Percentiles rank a stretch among this genome's conserved stretches.
Conservation (phyloP, 305 asterid genomes). For the Coffea humblotiana region DNA sequence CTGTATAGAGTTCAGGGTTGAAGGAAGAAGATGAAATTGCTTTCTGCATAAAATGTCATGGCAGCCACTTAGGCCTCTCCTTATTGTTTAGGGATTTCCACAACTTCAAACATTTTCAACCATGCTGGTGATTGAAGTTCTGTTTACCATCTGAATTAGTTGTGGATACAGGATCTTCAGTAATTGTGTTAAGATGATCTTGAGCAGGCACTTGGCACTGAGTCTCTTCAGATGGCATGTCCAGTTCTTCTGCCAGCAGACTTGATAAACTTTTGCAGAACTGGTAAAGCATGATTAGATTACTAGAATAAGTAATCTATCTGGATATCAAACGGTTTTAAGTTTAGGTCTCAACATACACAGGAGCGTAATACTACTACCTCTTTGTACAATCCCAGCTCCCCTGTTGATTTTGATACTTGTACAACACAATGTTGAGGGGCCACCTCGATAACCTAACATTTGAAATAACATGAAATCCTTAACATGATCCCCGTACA, state of each 20-base stretch:
- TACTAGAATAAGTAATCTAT: slow-evolving; percentile 13
- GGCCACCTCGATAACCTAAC: slow-evolving; percentile 32
- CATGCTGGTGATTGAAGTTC: background rate
- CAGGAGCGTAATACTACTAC: slow-evolving; percentile 6
- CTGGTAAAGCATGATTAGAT: slow-evolving; percentile 18
- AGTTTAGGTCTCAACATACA: background rate
- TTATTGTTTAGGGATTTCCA: background rate
- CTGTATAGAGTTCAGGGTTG: background rate
- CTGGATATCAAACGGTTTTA: background rate
- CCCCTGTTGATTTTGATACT: slow-evolving; percentile 30
- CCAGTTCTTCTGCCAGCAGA: slow-evolving; percentile 21
- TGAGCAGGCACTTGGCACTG: slow-evolving; percentile 10
- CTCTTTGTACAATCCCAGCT: slow-evolving; percentile 29
- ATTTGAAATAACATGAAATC: slow-evolving; percentile 4
- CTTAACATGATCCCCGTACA: background rate
- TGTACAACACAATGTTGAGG: slow-evolving; percentile 32
- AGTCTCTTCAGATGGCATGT: background rate
- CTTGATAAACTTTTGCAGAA: slow-evolving; percentile 32
- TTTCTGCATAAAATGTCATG: too few species aligned
- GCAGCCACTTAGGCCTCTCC: background rate
- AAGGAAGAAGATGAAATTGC: background rate
- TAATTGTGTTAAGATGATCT: background rate
- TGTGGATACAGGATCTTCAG: background rate
- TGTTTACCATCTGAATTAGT: background rate
- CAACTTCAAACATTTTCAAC: background rate